Evolutionary conservation across 1,284 basidiomycete species (phyloP).

Genomic region (Cryptococcus wingfieldii): DNA sequence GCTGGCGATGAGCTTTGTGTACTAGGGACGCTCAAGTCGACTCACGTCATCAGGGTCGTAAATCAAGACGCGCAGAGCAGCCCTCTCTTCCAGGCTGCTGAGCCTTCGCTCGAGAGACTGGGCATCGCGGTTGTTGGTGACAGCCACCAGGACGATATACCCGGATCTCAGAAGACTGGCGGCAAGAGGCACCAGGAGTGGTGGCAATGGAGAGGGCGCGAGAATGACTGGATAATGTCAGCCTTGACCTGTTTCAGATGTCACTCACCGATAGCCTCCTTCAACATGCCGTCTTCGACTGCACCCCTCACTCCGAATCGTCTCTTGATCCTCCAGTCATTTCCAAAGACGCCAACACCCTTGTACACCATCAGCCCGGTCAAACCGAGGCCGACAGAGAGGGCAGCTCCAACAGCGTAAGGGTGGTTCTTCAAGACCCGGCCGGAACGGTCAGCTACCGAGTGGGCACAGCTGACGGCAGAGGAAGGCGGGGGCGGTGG

Average conservation of each 20-base stretch:
- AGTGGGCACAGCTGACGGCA: background rate
- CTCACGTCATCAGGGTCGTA: constrained; percentile 47
- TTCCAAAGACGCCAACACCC: constrained; percentile 4
- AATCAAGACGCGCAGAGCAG: constrained; percentile 43
- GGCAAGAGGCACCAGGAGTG: constrained; percentile 38
- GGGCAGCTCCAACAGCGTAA: constrained; percentile 23
- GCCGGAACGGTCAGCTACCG: constrained; percentile 16
- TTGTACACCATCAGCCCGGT: constrained; percentile 15
- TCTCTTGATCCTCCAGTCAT: constrained; percentile 8
- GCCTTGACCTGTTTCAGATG: background rate
- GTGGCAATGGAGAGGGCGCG: constrained; percentile 40
- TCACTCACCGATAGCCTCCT: constrained; percentile 43
- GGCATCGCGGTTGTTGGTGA: constrained; percentile 44
- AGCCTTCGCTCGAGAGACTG: constrained; percentile 42
- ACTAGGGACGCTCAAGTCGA: background rate
- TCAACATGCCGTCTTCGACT: constrained; percentile 45
- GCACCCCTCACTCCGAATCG: constrained; percentile 30
- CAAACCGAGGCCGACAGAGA: constrained; percentile 36
- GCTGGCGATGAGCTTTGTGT: background rate
- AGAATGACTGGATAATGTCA: constrained; percentile 33
- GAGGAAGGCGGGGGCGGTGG: constrained; percentile 26
- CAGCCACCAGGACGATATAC: constrained; percentile 47
- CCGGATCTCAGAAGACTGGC: constrained; percentile 42
- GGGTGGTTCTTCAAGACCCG: constrained; percentile 30
- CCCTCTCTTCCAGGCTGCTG: constrained; percentile 36